phyloP scores from a whole-genome alignment of 2,329 filamentous ascomycete species.

The Aspergillus brunneoviolaceus region DNA sequence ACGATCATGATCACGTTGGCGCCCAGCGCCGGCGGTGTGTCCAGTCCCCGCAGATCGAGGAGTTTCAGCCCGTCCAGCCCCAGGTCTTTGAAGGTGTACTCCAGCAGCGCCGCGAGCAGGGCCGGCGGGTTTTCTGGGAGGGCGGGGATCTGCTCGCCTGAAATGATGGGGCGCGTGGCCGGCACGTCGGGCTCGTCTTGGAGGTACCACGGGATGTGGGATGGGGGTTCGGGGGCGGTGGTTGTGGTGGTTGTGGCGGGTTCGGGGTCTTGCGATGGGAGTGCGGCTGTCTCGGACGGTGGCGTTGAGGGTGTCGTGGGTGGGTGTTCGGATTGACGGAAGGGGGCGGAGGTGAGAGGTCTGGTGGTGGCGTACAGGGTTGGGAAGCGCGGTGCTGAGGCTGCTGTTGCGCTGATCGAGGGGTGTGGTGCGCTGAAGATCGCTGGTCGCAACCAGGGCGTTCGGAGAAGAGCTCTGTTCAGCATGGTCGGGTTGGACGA shows the following conservation, averaged over 20 bases:
- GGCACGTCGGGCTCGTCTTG: conserved; percentile 59
- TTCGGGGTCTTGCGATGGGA: background rate
- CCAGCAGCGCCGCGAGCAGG: conserved; percentile 69
- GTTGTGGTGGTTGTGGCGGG: background rate
- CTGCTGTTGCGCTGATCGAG: background rate
- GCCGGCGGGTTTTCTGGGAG: conserved; percentile 69
- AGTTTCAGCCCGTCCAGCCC: conserved; percentile 80
- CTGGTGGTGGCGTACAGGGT: background rate
- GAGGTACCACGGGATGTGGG: conserved; percentile 73
- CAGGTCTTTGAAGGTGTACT: conserved; percentile 78
- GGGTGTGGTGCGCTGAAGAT: background rate
- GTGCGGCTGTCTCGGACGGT: background rate
- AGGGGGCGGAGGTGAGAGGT: background rate
- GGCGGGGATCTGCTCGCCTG: conserved; percentile 59
- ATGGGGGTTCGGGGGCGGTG: conserved; percentile 10
- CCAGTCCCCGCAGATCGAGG: conserved; percentile 78
- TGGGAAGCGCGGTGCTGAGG: background rate
- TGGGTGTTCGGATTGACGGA: background rate
- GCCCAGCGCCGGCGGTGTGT: conserved; percentile 84
- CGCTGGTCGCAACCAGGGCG: background rate
- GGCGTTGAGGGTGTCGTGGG: background rate
- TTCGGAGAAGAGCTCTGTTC: background rate
- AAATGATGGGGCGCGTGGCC: conserved; percentile 46
- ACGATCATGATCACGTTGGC: conserved; percentile 90
- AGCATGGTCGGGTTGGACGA: background rate